phyloP scores from a whole-genome alignment of 805 yeast genomes.

The Kodamaea jinghongensis region DNA sequence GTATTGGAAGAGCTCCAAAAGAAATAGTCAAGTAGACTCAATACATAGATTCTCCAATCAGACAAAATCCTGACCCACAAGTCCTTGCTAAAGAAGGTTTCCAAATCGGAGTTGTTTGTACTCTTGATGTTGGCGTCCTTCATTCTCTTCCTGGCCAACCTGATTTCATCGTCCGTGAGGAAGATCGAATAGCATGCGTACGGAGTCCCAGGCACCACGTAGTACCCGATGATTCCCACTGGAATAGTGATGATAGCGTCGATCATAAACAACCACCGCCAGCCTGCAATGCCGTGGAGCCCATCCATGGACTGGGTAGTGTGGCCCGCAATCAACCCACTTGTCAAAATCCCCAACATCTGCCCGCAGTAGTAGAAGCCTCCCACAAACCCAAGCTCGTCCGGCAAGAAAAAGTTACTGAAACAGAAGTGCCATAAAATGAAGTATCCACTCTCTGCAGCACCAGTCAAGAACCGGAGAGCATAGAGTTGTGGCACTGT shows the following conservation, averaged over 20 bases:
- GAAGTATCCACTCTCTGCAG: slow-evolving; percentile 12
- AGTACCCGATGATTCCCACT: slow-evolving; percentile 18
- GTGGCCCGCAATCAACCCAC: slow-evolving; percentile 25
- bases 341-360: slow-evolving; percentile 27
- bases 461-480: slow-evolving; percentile 20
- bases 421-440: slow-evolving; percentile 8
- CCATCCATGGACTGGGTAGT: slow-evolving; percentile 12
- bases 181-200: slow-evolving; percentile 45
- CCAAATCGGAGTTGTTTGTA: slow-evolving; percentile 12
- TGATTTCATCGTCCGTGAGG: slow-evolving; percentile 55
- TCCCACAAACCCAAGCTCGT: slow-evolving; percentile 23
- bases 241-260: slow-evolving; percentile 22
- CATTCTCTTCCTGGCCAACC: slow-evolving; percentile 43
- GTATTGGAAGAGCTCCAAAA: slow-evolving; percentile 6
- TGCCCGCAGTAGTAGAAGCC: slow-evolving; percentile 31
- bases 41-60: slow-evolving; percentile 31
- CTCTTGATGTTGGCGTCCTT: slow-evolving; percentile 15
- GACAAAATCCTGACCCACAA: slow-evolving; percentile 26
- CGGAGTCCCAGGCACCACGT: slow-evolving; percentile 26
- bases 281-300: slow-evolving; percentile 14
- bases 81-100: slow-evolving; percentile 20
- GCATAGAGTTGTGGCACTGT: slow-evolving; percentile 19
- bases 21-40: slow-evolving; percentile 15
- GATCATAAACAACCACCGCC: slow-evolving; percentile 24
- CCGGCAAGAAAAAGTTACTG: slow-evolving; percentile 48